phyloP scores from a whole-genome alignment of 108 stramenopile species.

The Aurantiochytrium sp. region DNA sequence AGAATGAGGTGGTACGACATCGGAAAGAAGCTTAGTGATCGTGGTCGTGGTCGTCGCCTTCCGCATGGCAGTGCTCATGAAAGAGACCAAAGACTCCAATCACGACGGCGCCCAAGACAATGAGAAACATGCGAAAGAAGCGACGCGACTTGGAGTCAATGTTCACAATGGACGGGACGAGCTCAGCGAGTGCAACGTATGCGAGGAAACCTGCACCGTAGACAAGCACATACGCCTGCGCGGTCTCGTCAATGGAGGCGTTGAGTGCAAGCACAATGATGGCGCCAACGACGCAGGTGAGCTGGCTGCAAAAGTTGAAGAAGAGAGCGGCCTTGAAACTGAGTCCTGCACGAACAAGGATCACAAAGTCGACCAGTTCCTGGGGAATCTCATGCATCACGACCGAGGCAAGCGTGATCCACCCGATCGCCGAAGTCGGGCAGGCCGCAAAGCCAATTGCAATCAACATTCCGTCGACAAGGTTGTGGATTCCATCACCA shows the following conservation, averaged over 20 bases:
- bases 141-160: background rate
- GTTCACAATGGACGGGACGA: background rate
- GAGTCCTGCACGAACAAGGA: background rate
- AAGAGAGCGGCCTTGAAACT: background rate
- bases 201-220: background rate
- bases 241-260: background rate
- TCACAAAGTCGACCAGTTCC: background rate
- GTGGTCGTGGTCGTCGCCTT: no score
- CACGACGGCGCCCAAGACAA: background rate
- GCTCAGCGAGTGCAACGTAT: background rate
- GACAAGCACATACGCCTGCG: background rate
- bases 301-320: background rate
- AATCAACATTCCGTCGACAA: background rate
- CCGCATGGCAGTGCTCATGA: background rate
- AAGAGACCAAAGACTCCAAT: background rate
- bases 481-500: constrained; percentile 5
- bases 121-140: background rate
- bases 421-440: background rate
- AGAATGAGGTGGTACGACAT: no score
- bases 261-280: background rate
- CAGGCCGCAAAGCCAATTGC: background rate
- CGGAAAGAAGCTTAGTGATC: no score
- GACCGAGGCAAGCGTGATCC: background rate
- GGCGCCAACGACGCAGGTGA: background rate
- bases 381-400: background rate